Base-by-base conservation (phyloP, 2,329 filamentous ascomycete genomes). In the Pezicula rhizophila region DNA sequence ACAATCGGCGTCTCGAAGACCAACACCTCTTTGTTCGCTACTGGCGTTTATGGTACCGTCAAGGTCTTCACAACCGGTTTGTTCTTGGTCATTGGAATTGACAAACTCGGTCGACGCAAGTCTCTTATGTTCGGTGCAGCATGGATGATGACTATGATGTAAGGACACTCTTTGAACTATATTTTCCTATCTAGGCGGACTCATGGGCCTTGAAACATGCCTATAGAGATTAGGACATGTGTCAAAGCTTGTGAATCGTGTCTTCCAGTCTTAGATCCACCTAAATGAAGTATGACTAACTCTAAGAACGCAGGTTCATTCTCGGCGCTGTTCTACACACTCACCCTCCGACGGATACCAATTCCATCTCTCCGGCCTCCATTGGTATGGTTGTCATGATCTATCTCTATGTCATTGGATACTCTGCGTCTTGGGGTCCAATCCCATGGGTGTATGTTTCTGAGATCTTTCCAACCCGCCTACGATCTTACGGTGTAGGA, bases 11-110 rank as follows among this genome's bases (percentile, higher is more conserved):
- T 88, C 48, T 68, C 60, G 1, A 71, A 72, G 4, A 82, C 76
- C 6, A 66, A 75, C 34, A 71, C 77, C 35, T 78, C 76, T 14
- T 75, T 88, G 20, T 85, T 88, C 61, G 82, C 84, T 2, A 87
- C 84, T 0, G 84, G 85, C 45, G 76, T 88, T 54, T 88, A 87
- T 61, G 84, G 84, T 20, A 76, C 87, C 43, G 77, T 87, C 53
- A 88, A 87, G 65, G 80, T 84, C 64, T 64, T 72, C 11, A 75
- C 78, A 25, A 85, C 81, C 56, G 72, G 74, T 11, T 61, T 75
- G 47, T 88, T 87, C 72, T 71, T 60, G 15, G 8, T 55, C 3
- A 44, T 57, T n/a, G 55, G 55, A 15, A 68, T 77, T 33, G 75
- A 78, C 53, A 66, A 69, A 4, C 64, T 78, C 23, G 75, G 75